Evolutionary conservation across 2,329 filamentous ascomycete genomes (phyloP).

Genomic region (Colletotrichum sidae): DNA sequence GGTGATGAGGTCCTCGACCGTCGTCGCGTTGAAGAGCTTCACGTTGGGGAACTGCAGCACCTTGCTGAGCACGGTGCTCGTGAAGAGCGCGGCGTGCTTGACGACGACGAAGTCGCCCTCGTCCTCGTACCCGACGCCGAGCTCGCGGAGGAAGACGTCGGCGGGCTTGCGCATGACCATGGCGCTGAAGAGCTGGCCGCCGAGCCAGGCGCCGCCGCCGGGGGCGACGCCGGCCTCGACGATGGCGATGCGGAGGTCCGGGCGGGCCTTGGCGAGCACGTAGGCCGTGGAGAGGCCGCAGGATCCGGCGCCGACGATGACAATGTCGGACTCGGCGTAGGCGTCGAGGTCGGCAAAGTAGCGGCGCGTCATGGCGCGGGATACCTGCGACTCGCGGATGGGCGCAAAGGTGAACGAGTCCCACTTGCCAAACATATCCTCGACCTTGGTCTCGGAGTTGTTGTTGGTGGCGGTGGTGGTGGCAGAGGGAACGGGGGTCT

Average conservation of each 20-base stretch:
- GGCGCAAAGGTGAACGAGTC: constrained; percentile 83
- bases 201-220: constrained; percentile 91
- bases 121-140: constrained; percentile 88
- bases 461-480: not conserved
- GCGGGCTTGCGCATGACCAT: constrained; percentile 97
- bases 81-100: constrained; percentile 94
- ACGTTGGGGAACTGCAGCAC: constrained; percentile 89
- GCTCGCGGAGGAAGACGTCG: constrained; percentile 82
- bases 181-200: constrained; percentile 92
- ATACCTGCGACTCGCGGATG: constrained; percentile 93
- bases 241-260: constrained; percentile 91
- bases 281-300: constrained; percentile 90
- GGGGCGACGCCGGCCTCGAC: constrained; percentile 90
- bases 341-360: constrained; percentile 92
- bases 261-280: constrained; percentile 83
- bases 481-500: constrained; percentile 63
- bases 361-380: constrained; percentile 90
- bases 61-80: constrained; percentile 84
- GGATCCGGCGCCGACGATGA: constrained; percentile 91
- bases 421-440: constrained; percentile 73
- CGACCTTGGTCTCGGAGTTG: constrained; percentile 60
- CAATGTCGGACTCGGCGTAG: constrained; percentile 93
- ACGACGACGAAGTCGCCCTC: constrained; percentile 85
- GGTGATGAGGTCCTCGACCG: constrained; percentile 93
- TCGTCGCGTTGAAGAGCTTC: constrained; percentile 96